These are phyloP conservation scores for Onygenales sp. DNA, from an alignment of 2,329 filamentous ascomycete species.

Conservation along the genomic window DNA sequence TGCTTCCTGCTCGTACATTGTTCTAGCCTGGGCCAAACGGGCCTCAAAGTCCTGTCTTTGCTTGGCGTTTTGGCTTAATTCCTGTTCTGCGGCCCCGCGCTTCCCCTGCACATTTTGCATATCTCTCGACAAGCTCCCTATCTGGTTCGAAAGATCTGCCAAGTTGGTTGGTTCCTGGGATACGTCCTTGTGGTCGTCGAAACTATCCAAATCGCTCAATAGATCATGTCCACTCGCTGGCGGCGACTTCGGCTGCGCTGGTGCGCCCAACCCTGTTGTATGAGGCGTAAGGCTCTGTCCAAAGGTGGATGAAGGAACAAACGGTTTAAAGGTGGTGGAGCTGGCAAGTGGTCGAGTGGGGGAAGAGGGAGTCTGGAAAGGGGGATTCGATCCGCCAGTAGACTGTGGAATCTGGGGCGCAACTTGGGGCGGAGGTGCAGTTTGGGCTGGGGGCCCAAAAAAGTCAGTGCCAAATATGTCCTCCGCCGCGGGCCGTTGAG, in stretches of 20 bases:
- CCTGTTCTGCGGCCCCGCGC: constrained; percentile 66
- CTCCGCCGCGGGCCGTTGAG: constrained; percentile 70
- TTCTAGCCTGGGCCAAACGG: constrained; percentile 73
- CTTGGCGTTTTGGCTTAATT: constrained; percentile 67
- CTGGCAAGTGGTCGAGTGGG: constrained; percentile 33
- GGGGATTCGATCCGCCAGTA: constrained; percentile 60
- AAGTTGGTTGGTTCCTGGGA: constrained; percentile 85
- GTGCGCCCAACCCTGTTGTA: constrained; percentile 52
- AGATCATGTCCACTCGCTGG: constrained; percentile 65
- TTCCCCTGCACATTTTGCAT: constrained; percentile 89
- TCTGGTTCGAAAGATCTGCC: constrained; percentile 92
- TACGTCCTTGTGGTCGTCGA: constrained; percentile 77
- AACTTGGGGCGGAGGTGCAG: constrained; percentile 46
- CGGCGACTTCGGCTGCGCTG: constrained; percentile 31
- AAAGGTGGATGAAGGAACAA: constrained; percentile 85
- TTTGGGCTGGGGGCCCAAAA: constrained; percentile 43
- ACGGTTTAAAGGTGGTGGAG: constrained; percentile 66
- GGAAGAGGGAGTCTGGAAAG: constrained; percentile 46
- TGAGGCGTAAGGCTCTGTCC: constrained; percentile 73
- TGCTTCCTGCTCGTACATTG: constrained; percentile 88
- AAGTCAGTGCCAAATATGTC: constrained; percentile 90
- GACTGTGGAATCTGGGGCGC: constrained; percentile 54
- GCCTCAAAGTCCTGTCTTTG: constrained; percentile 93
- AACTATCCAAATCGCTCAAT: constrained; percentile 71
- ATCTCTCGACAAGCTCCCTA: constrained; percentile 80